A percentile compares a stretch with the other conserved stretches of the same genome.
Conservation (phyloP, 371 early-diverging fungal genomes). For the Apophysomyces ossiformis region DNA sequence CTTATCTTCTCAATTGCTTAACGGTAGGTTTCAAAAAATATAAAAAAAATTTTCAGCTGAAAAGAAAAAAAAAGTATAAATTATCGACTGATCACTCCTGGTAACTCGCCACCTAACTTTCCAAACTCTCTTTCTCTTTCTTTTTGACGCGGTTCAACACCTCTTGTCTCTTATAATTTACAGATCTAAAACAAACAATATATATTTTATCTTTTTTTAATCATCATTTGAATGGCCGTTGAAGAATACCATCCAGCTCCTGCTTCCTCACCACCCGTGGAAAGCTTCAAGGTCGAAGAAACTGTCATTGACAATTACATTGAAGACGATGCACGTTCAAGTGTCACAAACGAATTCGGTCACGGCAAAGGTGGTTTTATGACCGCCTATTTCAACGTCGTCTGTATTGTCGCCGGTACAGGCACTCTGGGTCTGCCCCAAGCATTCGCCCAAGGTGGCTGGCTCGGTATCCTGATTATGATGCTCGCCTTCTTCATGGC, state of each 20-base stretch:
- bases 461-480: conserved; percentile 51
- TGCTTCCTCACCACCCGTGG: conserved; percentile 3
- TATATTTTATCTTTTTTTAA: too few relatives aligned
- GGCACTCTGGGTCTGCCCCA: conserved; percentile 80
- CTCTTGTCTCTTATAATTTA: background rate
- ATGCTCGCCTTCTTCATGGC: conserved; percentile 43
- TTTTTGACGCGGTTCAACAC: background rate
- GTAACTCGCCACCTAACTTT: conserved; percentile 7
- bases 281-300: conserved; percentile 35
- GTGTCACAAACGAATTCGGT: conserved; percentile 36
- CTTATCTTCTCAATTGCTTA: background rate
- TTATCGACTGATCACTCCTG: conserved; percentile 1
- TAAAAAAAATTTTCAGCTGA: background rate
- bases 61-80: background rate
- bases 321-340: conserved; percentile 32
- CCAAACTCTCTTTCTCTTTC: background rate
- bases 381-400: conserved; percentile 65
- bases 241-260: conserved; percentile 8
- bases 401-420: conserved; percentile 86
- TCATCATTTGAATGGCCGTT: conserved; percentile 2
- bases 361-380: conserved; percentile 43
- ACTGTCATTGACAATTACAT: conserved; percentile 39
- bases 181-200: too few relatives aligned
- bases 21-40: background rate
- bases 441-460: conserved; percentile 46